These are phyloP conservation scores for Boletus mariae DNA, from an alignment of 1,284 basidiomycete species.

Conservation along the genomic window DNA sequence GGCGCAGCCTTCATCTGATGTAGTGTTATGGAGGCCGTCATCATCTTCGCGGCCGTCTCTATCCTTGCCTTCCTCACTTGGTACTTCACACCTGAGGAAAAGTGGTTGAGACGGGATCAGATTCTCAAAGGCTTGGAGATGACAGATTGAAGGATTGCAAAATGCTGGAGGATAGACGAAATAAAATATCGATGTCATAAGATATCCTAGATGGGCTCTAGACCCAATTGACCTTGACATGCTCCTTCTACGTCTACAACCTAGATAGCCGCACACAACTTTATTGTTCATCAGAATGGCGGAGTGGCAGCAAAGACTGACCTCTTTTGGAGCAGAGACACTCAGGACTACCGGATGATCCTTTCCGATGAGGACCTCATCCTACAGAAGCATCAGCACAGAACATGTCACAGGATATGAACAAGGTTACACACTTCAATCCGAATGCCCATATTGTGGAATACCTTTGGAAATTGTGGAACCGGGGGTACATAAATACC, in stretches of 20 bases:
- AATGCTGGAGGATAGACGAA: background rate
- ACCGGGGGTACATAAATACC: conserved; percentile 83
- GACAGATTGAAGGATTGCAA: conserved; percentile 26
- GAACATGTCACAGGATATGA: conserved; percentile 1
- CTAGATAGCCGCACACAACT: conserved; percentile 32
- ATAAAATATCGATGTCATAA: conserved; percentile 3
- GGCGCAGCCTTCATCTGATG: conserved; percentile 11
- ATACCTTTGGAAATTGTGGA: conserved; percentile 74
- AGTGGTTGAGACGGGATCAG: conserved; percentile 69
- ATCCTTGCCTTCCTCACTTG: conserved; percentile 73
- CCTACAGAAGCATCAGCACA: conserved; percentile 41
- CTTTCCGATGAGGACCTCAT: conserved; percentile 79
- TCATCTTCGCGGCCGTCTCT: conserved; percentile 75
- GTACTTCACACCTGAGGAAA: conserved; percentile 71
- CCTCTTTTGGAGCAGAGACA: conserved; percentile 85
- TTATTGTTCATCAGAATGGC: conserved; percentile 4
- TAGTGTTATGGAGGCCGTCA: conserved; percentile 48
- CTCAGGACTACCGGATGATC: conserved; percentile 69
- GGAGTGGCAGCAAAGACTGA: conserved; percentile 30
- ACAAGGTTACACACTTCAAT: conserved; percentile 62
- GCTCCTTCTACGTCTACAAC: conserved; percentile 84
- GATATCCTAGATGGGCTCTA: conserved; percentile 51
- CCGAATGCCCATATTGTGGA: conserved; percentile 85
- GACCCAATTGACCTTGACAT: conserved; percentile 72
- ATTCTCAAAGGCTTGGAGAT: conserved; percentile 46